phyloP scores from a whole-genome alignment of 2,329 filamentous ascomycete genomes.

The Aspergillus versicolor region DNA sequence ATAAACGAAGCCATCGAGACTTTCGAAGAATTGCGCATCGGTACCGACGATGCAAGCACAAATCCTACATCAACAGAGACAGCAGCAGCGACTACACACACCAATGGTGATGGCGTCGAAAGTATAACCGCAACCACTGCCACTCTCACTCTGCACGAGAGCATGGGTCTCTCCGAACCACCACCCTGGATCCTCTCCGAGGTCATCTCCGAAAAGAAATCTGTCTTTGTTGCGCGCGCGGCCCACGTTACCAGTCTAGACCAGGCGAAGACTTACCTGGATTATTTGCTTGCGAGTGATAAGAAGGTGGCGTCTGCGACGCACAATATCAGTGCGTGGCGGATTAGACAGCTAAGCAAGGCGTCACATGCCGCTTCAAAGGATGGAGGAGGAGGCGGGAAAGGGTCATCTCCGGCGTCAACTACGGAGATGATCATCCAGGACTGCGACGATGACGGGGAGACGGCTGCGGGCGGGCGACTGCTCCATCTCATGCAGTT shows the following conservation, averaged over 20 bases:
- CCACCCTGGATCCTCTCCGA: conserved; percentile 74
- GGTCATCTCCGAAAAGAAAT: conserved; percentile 76
- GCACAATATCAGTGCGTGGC: conserved; percentile 95
- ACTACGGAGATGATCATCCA: conserved; percentile 63
- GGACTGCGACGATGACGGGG: conserved; percentile 95
- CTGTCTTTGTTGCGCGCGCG: conserved; percentile 79
- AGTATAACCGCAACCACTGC: conserved; percentile 19
- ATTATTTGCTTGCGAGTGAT: conserved; percentile 76
- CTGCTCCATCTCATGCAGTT: conserved; percentile 88
- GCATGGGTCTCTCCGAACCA: conserved; percentile 36
- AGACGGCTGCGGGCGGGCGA: conserved; percentile 84
- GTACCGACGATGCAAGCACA: conserved; percentile 15
- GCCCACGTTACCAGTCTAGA: conserved; percentile 67
- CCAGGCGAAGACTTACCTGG: conserved; percentile 69
- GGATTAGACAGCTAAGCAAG: conserved; percentile 58
- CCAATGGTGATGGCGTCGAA: not conserved
- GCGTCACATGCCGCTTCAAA: not conserved
- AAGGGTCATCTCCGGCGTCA: conserved; percentile 2
- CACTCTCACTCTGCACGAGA: conserved; percentile 27
- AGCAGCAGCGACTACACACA: too few species aligned
- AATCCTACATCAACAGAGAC: not conserved
- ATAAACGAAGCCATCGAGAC: conserved; percentile 63
- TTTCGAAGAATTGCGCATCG: conserved; percentile 56
- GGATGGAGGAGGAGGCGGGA: not conserved
- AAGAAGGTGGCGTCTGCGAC: conserved; percentile 82